Percentiles rank a stretch among this genome's conserved stretches.
Evolutionary conservation across 345 rosid species (phyloP).

Genomic region (Bruguiera gymnorhiza): DNA sequence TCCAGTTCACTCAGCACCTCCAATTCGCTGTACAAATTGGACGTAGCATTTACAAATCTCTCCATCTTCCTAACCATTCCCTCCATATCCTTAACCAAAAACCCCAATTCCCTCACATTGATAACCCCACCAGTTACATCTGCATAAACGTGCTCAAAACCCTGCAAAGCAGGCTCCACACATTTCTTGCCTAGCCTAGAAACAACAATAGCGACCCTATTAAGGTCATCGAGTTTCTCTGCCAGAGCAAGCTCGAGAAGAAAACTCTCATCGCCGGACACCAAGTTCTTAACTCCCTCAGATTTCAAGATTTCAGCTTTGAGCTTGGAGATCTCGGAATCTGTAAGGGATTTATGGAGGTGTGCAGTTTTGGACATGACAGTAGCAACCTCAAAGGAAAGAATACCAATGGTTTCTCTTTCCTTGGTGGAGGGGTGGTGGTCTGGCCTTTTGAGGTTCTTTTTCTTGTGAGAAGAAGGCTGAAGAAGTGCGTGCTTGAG

Average conservation of each 20-base stretch:
- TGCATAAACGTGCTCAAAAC: conserved; percentile 90
- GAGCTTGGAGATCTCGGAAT: conserved; percentile 70
- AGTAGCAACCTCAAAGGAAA: conserved; percentile 92
- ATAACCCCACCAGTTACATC: conserved; percentile 73
- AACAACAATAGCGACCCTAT: conserved; percentile 69
- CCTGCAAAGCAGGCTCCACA: conserved; percentile 79
- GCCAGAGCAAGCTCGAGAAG: conserved; percentile 73
- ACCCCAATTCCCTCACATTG: conserved; percentile 75
- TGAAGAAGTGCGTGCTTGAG: conserved; percentile 81
- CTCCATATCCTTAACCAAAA: conserved; percentile 91
- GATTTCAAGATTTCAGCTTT: conserved; percentile 63
- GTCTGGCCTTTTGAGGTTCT: conserved; percentile 29
- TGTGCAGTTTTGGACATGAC: conserved; percentile 82
- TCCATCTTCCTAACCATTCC: conserved; percentile 88
- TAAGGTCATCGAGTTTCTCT: conserved; percentile 82
- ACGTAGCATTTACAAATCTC: conserved; percentile 67
- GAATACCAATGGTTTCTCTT: conserved; percentile 61
- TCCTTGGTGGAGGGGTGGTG: conserved; percentile 29
- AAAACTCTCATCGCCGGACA: conserved; percentile 59
- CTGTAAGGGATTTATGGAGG: conserved; percentile 74
- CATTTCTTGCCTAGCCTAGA: conserved; percentile 92
- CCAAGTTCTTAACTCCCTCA: conserved; percentile 54
- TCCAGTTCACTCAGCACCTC: conserved; percentile 90
- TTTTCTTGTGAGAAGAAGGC: conserved; percentile 36
- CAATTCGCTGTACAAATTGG: conserved; percentile 75